Evolutionary conservation across 495 filamentous ascomycete species (phyloP), one percentile per base, ranked within the genome.

Genomic region (Aspergillus diversus): DNA sequence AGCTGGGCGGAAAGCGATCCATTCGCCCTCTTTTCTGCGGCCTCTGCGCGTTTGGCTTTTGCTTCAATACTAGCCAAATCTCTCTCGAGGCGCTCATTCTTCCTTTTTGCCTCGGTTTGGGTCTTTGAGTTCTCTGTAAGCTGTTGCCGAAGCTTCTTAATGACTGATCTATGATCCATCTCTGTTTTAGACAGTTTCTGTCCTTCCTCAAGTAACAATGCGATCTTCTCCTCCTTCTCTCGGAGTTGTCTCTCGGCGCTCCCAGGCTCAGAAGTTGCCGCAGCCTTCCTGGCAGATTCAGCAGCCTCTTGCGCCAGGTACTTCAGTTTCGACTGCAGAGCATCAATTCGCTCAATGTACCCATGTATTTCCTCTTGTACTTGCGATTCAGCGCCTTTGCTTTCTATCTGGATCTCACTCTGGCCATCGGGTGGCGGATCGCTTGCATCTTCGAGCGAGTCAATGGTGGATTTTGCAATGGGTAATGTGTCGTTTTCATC

Each of bases 331-430:
- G 91, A 86, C 71, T 97, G 90, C 9, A 99, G 80, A 17, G 96
- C 90, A 75, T 98, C 95, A 43, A 98, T 96, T 4, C 91, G 87
- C 75, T 97, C 95, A 12, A 93, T 84, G 61, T 96, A 93, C 11
- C 78, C 82, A 66, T 95, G 86, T 16, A 89, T 82, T 70, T 97
- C 93, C 68, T 92, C 90, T 59, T 92, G 91, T 69, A 89, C 82
- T 55, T 88, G 86, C 32, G 80, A 71, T 50, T 90, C 84, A 4
- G 84, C 77, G 31, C 80, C 81, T 55, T 89, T 84, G 43, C 87
- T 75, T n/a, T 88, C 80, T 17, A 80, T 77, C 53, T 82, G 81
- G 46, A 72, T 70, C 27, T 76, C 66, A 33, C 77, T 70, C 21
- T 80, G 70, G 16, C 68, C 65, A 32, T 57, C 60, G 1, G 35